Conservation (phyloP, 1,284 basidiomycete genomes). For the Microbotryum lychnidis-dioicae region DNA sequence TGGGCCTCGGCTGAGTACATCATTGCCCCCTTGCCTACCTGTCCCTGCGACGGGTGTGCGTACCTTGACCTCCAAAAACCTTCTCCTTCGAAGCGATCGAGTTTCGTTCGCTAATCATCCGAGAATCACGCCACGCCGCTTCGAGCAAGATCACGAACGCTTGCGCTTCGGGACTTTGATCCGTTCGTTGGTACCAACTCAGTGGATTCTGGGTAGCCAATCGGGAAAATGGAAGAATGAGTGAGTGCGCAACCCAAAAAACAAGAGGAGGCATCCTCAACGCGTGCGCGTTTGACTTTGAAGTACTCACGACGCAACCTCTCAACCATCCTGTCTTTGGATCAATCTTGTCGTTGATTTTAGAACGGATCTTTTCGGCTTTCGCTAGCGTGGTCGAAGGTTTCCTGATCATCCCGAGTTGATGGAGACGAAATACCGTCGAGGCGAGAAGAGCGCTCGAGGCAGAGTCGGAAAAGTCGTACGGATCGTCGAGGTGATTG, state of each 20-base stretch:
- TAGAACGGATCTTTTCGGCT: conserved; percentile 53
- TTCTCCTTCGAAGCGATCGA: too few species aligned
- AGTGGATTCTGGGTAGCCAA: conserved; percentile 47
- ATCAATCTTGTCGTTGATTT: conserved; percentile 45
- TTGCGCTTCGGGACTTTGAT: conserved; percentile 54
- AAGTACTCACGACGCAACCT: too few species aligned
- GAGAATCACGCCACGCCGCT: conserved; percentile 55
- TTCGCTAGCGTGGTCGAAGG: conserved; percentile 39
- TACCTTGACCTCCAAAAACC: too few species aligned
- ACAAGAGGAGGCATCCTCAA: too few species aligned
- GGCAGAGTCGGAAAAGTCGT: conserved; percentile 64
- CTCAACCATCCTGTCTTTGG: conserved; percentile 17
- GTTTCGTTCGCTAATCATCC: too few species aligned
- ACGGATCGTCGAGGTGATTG: conserved; percentile 53
- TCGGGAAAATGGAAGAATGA: not conserved
- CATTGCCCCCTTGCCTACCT: too few species aligned
- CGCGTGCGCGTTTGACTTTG: too few species aligned
- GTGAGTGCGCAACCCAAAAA: conserved; percentile 13
- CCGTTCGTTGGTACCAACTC: conserved; percentile 48
- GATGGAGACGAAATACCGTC: conserved; percentile 61
- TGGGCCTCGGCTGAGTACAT: too few species aligned
- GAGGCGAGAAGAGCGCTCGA: conserved; percentile 67
- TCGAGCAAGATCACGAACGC: conserved; percentile 65
- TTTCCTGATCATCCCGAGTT: conserved; percentile 48
- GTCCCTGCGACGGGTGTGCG: too few species aligned